Base-by-base conservation (phyloP, 192 early-diverging fungal species). In the Entomortierella parvispora region DNA sequence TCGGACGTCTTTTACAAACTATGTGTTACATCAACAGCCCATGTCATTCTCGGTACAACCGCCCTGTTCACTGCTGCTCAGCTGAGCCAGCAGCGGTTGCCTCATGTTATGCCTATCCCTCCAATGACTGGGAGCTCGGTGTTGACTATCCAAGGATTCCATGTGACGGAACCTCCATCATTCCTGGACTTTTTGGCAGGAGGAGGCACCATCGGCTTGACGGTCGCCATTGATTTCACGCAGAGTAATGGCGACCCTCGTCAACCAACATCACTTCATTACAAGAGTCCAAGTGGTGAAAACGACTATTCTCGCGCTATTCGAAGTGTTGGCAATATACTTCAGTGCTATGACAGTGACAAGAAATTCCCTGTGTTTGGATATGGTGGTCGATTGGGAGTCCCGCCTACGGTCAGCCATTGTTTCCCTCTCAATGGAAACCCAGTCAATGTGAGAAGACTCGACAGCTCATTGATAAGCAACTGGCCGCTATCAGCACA, bases 141-240 rank as follows among this genome's bases (percentile, higher is more conserved):
- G 14, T 20, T 72, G 40, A 64, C 47, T 7, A 59, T 72, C 22
- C 61, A 55, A 33, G 62, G 57, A 31, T 70, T 64, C 22, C 58
- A 68, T 15, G 42, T 68, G 17, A 57, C 53, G 2, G 64, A 76
- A n/a, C 40, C 56, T 47, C 80, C 68, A 8, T 77, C 78, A 17
- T 88, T 88, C 46, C 45, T 88, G 55, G 86, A 88, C 51, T 88
- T 84, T 48, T 53, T 88, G 17, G 74, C 78, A 0, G 84, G 83
- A 6, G 86, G 86, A 9, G 83, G 80, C 1, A 63, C 81, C 31
- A 50, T 88, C 29, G 67, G 68, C 25, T 66, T 88, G 6, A 62
- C 68, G 6, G 80, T 86, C 3, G 86, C 86, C 9, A 77, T 88
- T 51, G 87, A 88, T 52, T 88, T 88, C 57, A 88, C 87, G 1